Percentiles rank a stretch among this genome's conserved stretches.
Conservation (phyloP, 164 flowering plant species). For the Stephania japonica region DNA sequence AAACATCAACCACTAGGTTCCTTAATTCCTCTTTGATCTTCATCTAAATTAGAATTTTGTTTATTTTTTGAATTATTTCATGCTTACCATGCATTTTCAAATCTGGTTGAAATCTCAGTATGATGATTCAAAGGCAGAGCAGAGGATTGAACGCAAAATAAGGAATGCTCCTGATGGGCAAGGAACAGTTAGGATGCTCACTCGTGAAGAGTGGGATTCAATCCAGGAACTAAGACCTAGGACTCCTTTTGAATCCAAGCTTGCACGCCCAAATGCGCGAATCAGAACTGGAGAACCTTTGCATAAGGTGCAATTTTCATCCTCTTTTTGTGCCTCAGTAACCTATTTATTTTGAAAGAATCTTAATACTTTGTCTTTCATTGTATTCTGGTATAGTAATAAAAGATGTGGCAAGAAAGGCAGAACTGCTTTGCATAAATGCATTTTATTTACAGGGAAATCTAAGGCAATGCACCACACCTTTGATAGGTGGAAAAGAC, state of each 20-base stretch:
- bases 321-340: neutral
- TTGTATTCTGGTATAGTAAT: too few relatives aligned
- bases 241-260: slow-evolving; percentile 92
- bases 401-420: too few relatives aligned
- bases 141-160: slow-evolving; percentile 73
- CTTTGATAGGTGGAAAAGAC: neutral
- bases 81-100: neutral
- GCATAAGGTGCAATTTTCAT: slow-evolving; percentile 36
- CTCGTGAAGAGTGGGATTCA: slow-evolving; percentile 83
- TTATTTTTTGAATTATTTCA: neutral
- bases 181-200: slow-evolving; percentile 89
- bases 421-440: too few relatives aligned
- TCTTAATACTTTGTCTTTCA: too few relatives aligned
- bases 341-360: neutral
- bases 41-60: neutral
- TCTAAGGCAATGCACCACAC: neutral
- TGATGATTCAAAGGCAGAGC: slow-evolving; percentile 70
- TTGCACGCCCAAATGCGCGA: slow-evolving; percentile 80
- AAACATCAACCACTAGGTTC: neutral
- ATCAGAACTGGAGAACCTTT: slow-evolving; percentile 71
- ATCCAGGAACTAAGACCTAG: slow-evolving; percentile 77
- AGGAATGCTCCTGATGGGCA: slow-evolving; percentile 70
- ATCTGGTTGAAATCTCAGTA: slow-evolving; percentile 31
- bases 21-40: too few relatives aligned
- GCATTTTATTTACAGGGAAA: neutral